These are phyloP conservation scores for Cavenderia fasciculata DNA, from an alignment of 78 protist genomes.

Conservation along the genomic window DNA sequence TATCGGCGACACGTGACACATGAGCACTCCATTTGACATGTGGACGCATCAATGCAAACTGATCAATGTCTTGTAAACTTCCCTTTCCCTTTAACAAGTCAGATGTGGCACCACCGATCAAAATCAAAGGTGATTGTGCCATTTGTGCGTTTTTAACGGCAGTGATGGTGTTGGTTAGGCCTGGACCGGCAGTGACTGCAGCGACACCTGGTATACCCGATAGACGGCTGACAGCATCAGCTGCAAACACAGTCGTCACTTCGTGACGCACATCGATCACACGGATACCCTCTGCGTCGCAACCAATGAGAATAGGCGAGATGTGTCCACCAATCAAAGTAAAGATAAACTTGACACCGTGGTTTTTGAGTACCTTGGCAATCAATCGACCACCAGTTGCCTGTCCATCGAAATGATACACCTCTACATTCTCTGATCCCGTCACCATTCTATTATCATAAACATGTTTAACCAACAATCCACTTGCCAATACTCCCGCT, in stretches of 20 bases:
- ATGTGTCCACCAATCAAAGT: constrained; percentile 88
- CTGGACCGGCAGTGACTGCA: constrained; percentile 93
- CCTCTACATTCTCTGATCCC: not conserved
- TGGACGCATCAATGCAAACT: constrained; percentile 79
- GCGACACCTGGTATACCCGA: constrained; percentile 90
- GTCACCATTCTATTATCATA: not conserved
- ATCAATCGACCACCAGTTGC: constrained; percentile 82
- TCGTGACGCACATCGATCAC: constrained; percentile 89
- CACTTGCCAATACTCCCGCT: not conserved
- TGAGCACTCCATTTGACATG: constrained; percentile 67
- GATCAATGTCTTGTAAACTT: constrained; percentile 92
- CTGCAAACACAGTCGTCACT: constrained; percentile 91
- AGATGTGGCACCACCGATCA: constrained; percentile 89
- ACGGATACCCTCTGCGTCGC: constrained; percentile 54
- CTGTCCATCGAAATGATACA: not conserved
- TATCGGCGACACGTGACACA: constrained; percentile 42
- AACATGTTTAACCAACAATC: not conserved
- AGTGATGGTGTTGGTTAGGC: constrained; percentile 90
- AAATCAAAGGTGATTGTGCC: constrained; percentile 86
- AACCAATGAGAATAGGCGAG: constrained; percentile 81
- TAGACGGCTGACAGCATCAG: constrained; percentile 87
- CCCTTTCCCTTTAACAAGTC: constrained; percentile 87
- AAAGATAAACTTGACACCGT: constrained; percentile 83
- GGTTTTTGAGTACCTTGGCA: constrained; percentile 74
- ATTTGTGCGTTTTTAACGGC: constrained; percentile 91